These are phyloP conservation scores for Ambrosia trifida DNA, from an alignment of 129 eudicot species.

Conservation along the genomic window DNA sequence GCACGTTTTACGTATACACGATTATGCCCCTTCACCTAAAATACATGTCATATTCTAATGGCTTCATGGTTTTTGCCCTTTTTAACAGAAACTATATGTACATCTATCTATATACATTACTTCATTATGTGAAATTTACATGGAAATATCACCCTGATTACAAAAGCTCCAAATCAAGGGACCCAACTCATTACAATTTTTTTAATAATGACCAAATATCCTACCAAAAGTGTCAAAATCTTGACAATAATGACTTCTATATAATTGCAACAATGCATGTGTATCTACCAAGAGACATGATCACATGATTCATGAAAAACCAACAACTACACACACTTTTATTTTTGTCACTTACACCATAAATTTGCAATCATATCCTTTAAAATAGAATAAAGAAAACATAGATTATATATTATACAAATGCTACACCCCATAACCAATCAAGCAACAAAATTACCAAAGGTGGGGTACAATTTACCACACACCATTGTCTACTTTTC, in stretches of 20 bases:
- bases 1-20: too few species aligned
- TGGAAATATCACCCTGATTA: not conserved
- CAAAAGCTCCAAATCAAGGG: not conserved
- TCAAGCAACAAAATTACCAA: constrained; percentile 33
- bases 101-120: not conserved
- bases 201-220: not conserved
- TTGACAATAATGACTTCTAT: constrained; percentile 3
- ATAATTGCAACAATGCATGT: not conserved
- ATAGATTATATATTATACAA: constrained; percentile 30
- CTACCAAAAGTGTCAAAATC: constrained; percentile 7
- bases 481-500: constrained; percentile 36
- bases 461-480: constrained; percentile 41
- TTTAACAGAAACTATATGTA: too few species aligned
- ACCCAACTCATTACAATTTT: not conserved
- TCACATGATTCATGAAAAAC: constrained; percentile 28
- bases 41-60: too few species aligned
- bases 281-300: constrained; percentile 26
- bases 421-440: constrained; percentile 31
- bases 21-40: too few species aligned
- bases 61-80: too few species aligned
- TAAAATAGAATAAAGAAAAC: constrained; percentile 19
- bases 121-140: not conserved
- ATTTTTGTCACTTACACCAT: constrained; percentile 9
- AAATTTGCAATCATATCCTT: constrained; percentile 28
- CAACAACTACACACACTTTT: constrained; percentile 22